Evolutionary conservation across 1,139 yeast genomes (phyloP).

Genomic region (Sugiyamaella novakii): DNA sequence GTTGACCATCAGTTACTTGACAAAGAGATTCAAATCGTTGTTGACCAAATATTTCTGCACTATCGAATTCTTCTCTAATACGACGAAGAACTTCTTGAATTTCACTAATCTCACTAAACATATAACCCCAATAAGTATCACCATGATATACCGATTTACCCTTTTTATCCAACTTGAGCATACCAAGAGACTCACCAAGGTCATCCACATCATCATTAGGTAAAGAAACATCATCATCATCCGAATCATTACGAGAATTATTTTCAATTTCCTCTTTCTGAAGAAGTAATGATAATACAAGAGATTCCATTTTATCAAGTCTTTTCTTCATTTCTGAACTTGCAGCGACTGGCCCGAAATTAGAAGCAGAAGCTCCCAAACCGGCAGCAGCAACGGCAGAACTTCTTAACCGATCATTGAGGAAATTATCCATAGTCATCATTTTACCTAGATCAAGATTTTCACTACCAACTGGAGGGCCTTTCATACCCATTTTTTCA

Average conservation of each 20-base stretch:
- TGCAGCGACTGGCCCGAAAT: conserved; percentile 1
- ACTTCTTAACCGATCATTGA: conserved; percentile 12
- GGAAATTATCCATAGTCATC: conserved; percentile 23
- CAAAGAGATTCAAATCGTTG: conserved; percentile 23
- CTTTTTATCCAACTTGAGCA: conserved; percentile 41
- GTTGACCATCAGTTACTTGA: conserved; percentile 22
- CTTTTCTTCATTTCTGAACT: conserved; percentile 33
- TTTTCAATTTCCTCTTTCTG: conserved; percentile 24
- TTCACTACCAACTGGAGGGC: conserved; percentile 8
- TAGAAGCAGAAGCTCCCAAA: neutral
- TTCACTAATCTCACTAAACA: conserved; percentile 39
- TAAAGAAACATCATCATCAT: conserved; percentile 10
- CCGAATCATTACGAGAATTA: conserved; percentile 11
- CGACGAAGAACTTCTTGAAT: conserved; percentile 32
- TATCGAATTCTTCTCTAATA: conserved; percentile 22
- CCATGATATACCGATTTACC: conserved; percentile 44
- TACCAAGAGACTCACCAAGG: conserved; percentile 41
- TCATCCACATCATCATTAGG: conserved; percentile 26
- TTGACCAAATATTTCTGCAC: conserved; percentile 20
- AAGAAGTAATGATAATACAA: conserved; percentile 35
- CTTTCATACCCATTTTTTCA: conserved; percentile 9
- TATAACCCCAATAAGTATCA: conserved; percentile 43
- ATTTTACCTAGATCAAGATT: conserved; percentile 20
- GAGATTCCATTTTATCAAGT: conserved; percentile 38
- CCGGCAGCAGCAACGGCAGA: conserved; percentile 14